Base-by-base conservation (phyloP, 139 green algal species). In the Tetratostichococcus sp. region DNA sequence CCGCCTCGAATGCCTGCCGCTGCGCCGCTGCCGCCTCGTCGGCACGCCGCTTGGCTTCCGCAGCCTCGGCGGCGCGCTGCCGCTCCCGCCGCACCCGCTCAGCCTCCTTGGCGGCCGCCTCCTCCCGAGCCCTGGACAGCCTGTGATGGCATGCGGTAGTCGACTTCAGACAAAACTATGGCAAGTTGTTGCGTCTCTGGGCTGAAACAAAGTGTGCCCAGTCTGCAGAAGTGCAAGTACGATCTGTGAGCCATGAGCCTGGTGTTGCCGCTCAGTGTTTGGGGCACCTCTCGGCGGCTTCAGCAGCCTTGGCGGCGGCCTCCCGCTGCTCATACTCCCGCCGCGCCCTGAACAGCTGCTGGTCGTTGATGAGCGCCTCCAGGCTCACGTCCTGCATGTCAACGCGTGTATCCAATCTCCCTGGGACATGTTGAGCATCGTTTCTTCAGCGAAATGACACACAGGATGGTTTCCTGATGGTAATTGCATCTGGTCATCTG, bases 1-100 rank as follows among this genome's bases (percentile, higher is more conserved):
- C 31, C 35, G 26, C 69, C 35, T 73, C 69, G 35, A 73, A 73
- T 6, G 69, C 69, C 26, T 19, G 5, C 0, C 69, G 69, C 69
- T 35, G 26, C 4, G 35, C 69, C 26, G 35, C 35, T 11, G 69
- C 69, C 25, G 69, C 69, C 26, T 43, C 69, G 25, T 65, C 34
- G 6, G 35, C 35, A 23, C 35, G 34, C 35, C 57, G 35, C 69
- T 30, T 30, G 34, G 32, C 35, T 23, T 43, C n/a, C 26, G 34
- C 69, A 0, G 35, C 35, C 8, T 43, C 69, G 22, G 22, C 35
- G 25, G 50, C 50, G 50, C 50, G 50, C 50, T 62, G 50, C 50
- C 19, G 50, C 50, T 62, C 50, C 17, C 50, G 50, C 11, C 17
- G 17, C 2, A 62, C 50, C 50, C 50, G 50, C 50, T 62, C 50